Conservation (phyloP, 2,329 filamentous ascomycete species). For the Dothistroma pini region DNA sequence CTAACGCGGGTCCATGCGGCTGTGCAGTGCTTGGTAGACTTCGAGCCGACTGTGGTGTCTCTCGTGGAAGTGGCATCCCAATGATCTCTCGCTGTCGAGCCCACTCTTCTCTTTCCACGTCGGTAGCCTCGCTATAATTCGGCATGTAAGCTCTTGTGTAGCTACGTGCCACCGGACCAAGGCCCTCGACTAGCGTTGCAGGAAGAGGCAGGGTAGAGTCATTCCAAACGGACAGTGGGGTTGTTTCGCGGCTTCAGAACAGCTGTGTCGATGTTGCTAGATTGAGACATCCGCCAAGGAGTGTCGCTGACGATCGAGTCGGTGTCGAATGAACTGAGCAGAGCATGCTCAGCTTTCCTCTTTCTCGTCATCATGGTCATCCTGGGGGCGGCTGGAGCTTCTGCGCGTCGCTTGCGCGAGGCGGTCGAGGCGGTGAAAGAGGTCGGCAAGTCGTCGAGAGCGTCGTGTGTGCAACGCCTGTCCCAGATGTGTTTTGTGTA, state of each 20-base stretch:
- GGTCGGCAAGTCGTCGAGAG: neutral
- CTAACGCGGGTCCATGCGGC: no score
- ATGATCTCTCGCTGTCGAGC: neutral
- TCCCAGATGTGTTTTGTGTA: neutral
- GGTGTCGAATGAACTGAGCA: neutral
- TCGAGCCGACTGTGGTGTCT: no score
- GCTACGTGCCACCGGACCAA: neutral
- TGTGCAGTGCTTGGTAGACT: no score
- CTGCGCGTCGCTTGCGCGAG: neutral
- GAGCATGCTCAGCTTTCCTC: neutral
- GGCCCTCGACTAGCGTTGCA: neutral
- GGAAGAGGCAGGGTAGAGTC: neutral
- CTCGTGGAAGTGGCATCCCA: no score
- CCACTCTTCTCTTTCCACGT: neutral
- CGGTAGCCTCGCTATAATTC: neutral
- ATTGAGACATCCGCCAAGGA: neutral
- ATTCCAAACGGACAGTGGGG: neutral
- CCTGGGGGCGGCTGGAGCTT: neutral
- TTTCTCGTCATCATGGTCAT: neutral
- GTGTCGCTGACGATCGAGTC: neutral
- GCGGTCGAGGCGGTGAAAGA: neutral
- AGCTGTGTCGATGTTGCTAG: neutral
- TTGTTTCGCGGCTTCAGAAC: neutral
- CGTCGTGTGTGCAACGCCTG: neutral
- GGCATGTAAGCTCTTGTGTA: neutral